Percentiles rank a stretch among this genome's conserved stretches.
These are phyloP conservation scores for Daldinia sp. DNA, from an alignment of 2,329 filamentous ascomycete species.

Conservation along the genomic window DNA sequence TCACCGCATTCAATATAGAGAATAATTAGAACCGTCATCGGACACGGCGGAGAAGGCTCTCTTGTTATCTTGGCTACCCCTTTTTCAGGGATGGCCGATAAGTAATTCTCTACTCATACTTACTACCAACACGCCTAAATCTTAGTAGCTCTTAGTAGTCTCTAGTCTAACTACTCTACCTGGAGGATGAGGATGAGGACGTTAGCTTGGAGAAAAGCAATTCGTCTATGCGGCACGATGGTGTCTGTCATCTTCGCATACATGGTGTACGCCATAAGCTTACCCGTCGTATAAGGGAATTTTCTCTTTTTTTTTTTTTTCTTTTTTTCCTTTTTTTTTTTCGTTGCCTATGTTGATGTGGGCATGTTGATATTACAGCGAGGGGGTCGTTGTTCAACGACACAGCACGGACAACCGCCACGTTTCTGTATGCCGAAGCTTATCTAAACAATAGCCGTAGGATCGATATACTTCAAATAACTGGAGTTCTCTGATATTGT, in stretches of 20 bases:
- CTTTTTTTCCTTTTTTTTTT: background rate
- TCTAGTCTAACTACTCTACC: background rate
- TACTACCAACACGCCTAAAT: background rate
- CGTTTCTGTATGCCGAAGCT: slow-evolving; percentile 26
- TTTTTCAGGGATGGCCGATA: slow-evolving; percentile 1
- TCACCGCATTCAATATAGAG: background rate
- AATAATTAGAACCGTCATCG: background rate
- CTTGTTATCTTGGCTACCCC: background rate
- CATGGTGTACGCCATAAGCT: background rate
- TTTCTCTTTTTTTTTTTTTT: no score
- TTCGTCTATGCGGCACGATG: background rate
- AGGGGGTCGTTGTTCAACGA: slow-evolving; percentile 3
- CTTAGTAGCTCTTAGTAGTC: slow-evolving; percentile 4
- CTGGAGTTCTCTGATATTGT: slow-evolving; percentile 2
- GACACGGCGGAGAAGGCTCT: slow-evolving; percentile 2
- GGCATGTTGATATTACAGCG: background rate
- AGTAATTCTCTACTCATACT: background rate
- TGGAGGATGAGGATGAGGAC: slow-evolving; percentile 6
- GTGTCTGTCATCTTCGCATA: slow-evolving; percentile 1
- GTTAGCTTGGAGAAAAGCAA: background rate
- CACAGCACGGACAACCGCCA: background rate
- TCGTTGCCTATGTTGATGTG: background rate
- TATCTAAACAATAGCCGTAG: slow-evolving; percentile 28
- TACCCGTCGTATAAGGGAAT: background rate
- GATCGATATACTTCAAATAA: slow-evolving; percentile 35